Percentiles rank a stretch among this genome's conserved stretches.
Evolutionary conservation across 768 basidiomycete genomes (phyloP).

Genomic region (Rhodotorula paludigena): DNA sequence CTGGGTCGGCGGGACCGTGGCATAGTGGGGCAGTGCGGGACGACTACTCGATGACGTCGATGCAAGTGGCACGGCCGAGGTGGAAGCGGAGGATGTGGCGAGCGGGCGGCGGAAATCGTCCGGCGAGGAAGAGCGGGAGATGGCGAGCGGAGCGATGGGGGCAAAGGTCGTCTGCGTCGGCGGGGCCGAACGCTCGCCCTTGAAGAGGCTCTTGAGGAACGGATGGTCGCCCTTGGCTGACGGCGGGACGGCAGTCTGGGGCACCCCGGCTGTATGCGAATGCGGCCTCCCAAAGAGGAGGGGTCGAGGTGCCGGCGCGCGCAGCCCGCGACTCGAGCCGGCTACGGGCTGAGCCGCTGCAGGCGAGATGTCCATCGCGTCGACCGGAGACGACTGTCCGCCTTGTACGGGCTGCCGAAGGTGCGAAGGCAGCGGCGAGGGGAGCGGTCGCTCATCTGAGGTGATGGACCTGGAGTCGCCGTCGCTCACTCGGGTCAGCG

Average conservation of each 20-base stretch:
- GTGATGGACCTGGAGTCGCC: constrained; percentile 29
- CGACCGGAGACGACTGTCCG: constrained; percentile 2
- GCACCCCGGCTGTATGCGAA: not conserved
- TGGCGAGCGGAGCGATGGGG: constrained; percentile 20
- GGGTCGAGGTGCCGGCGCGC: constrained; percentile 1
- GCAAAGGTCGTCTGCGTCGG: constrained; percentile 29
- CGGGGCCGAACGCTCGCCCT: constrained; percentile 15
- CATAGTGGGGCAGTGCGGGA: constrained; percentile 11
- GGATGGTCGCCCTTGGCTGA: constrained; percentile 8
- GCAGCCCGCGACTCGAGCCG: not conserved
- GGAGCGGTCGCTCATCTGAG: constrained; percentile 15
- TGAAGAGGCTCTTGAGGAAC: constrained; percentile 26
- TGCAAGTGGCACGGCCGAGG: not conserved
- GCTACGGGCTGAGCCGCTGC: not conserved
- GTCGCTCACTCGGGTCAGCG: not conserved
- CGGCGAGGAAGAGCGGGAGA: constrained; percentile 14
- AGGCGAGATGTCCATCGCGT: constrained; percentile 36
- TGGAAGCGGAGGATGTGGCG: constrained; percentile 1
- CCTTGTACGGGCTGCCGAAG: not conserved
- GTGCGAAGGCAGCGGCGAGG: constrained; percentile 14
- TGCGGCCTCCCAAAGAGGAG: constrained; percentile 17
- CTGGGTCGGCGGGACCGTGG: constrained; percentile 3
- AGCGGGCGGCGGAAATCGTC: not conserved
- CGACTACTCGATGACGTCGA: not conserved
- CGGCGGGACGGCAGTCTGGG: not conserved